Evolutionary conservation across 768 basidiomycete species (phyloP), one percentile per base, ranked within the genome.

Genomic region (Lactifluus pinguis): DNA sequence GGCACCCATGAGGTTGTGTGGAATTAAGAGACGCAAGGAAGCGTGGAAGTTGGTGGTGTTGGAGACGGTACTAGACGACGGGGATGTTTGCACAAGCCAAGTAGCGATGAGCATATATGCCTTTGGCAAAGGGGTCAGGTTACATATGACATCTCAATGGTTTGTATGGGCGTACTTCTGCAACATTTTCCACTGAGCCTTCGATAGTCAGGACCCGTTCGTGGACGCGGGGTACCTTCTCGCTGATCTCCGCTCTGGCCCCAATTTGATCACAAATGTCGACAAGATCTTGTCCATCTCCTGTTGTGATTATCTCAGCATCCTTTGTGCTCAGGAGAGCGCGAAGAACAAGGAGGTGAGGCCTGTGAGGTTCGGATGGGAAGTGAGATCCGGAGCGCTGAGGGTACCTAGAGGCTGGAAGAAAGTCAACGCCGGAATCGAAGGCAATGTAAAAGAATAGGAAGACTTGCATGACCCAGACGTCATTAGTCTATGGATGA

Each of bases 1-100:
- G 62, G 92, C 93, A 56, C 97, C 97, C 97, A 99, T 99, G 67
- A 99, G 81, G 76, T 97, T 95, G 79, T 99, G 97, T 48, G 94
- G 95, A 78, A 99, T 94, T 70, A 99, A 82, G 67, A 99, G 92
- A 62, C 93, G 92, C 74, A 99, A 87, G 63, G 94, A 91, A 61
- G 94, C 93, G 74, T 89, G 85, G 54, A 81, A 75, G 53, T 72
- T 63, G 67, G 76, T 67, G 59, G 82, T 78, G 55, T 87, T 78
- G 21, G 89, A 77, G 56, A 89, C 80, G 65, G 84, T 75, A 48
- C 84, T 86, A 49, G 87, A 86, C 45, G 91, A 79, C 48, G 91
- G 84, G 68, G 10, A 4, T 6, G 19, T 38, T 29, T 53, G 15
- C 6, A 25, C 25, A 21, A 39, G 14, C 38, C 52, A 41, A 25